These are phyloP conservation scores for Hyaloscypha hepaticicola DNA, from an alignment of 495 filamentous ascomycete genomes.

Conservation along the genomic window DNA sequence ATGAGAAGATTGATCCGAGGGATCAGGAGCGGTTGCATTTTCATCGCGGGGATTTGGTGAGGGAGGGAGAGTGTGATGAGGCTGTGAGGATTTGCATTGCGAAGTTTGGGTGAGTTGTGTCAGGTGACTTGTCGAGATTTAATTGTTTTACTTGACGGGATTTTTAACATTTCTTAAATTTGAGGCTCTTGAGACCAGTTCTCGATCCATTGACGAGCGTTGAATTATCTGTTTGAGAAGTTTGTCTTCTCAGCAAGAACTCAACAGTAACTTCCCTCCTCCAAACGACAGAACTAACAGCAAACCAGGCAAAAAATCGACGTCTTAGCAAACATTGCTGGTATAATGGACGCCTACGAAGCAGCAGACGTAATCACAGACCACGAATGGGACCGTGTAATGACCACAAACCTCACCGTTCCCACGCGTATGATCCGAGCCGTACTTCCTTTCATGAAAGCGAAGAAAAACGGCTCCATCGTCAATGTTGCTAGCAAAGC, in stretches of 20 bases:
- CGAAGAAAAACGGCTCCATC: constrained; percentile 37
- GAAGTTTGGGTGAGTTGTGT: constrained; percentile 35
- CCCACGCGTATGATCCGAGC: constrained; percentile 41
- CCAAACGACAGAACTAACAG: not conserved
- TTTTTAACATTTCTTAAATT: too few relatives aligned
- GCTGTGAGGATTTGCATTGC: constrained; percentile 33
- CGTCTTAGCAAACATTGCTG: constrained; percentile 43
- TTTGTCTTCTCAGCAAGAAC: not conserved
- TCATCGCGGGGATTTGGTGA: constrained; percentile 34
- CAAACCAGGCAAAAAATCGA: constrained; percentile 31
- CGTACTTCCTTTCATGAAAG: constrained; percentile 39
- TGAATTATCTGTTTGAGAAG: too few relatives aligned
- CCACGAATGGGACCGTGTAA: constrained; percentile 35
- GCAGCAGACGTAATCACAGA: constrained; percentile 37
- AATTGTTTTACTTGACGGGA: not conserved
- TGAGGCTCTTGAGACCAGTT: too few relatives aligned
- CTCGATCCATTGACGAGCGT: too few relatives aligned
- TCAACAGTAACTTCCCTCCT: not conserved
- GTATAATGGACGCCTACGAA: constrained; percentile 39
- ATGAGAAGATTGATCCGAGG: constrained; percentile 30
- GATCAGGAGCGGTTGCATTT: constrained; percentile 39
- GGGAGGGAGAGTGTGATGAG: constrained; percentile 33
- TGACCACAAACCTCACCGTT: constrained; percentile 40
- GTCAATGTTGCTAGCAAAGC: constrained; percentile 44
- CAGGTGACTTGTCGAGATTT: not conserved